phyloP scores from a whole-genome alignment of 176 grass and related monocot species.

The Oryza brachyantha region DNA sequence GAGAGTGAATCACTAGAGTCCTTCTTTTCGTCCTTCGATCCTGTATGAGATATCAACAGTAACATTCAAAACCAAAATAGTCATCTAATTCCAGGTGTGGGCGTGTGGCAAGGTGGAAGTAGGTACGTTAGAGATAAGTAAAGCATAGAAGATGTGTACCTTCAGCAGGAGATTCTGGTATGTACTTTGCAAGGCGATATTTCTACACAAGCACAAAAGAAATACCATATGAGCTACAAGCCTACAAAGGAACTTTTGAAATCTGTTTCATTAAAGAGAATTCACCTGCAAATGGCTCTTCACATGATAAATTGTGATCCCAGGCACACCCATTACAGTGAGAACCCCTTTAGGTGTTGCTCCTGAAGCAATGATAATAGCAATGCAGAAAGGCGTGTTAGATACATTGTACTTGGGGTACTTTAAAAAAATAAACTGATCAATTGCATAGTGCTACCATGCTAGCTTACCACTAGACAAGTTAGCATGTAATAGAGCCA shows the following conservation, averaged over 20 bases:
- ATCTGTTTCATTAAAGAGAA: conserved; percentile 5
- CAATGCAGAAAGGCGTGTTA: background rate
- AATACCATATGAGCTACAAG: conserved; percentile 31
- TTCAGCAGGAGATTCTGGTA: conserved; percentile 86
- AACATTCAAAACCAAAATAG: conserved; percentile 24
- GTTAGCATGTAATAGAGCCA: conserved; percentile 21
- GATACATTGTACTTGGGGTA: conserved; percentile 9
- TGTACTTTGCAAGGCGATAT: conserved; percentile 96
- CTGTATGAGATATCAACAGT: conserved; percentile 36
- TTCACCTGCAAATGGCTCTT: conserved; percentile 97
- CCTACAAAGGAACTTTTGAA: conserved; percentile 14
- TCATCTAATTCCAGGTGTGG: conserved; percentile 5
- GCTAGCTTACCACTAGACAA: conserved; percentile 27
- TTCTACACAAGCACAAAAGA: conserved; percentile 55
- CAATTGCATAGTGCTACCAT: conserved; percentile 16
- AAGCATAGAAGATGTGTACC: conserved; percentile 56
- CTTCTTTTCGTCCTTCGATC: conserved; percentile 87
- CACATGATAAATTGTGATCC: conserved; percentile 98
- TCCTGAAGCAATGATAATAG: conserved; percentile 50
- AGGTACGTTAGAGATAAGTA: background rate
- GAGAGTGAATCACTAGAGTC: conserved; percentile 75
- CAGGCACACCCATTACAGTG: conserved; percentile 94
- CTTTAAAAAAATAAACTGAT: conserved; percentile 21
- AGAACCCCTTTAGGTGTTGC: conserved; percentile 99
- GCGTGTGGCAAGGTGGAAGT: background rate